Base-by-base conservation (phyloP, 2,329 filamentous ascomycete species). In the Chalara sp. region DNA sequence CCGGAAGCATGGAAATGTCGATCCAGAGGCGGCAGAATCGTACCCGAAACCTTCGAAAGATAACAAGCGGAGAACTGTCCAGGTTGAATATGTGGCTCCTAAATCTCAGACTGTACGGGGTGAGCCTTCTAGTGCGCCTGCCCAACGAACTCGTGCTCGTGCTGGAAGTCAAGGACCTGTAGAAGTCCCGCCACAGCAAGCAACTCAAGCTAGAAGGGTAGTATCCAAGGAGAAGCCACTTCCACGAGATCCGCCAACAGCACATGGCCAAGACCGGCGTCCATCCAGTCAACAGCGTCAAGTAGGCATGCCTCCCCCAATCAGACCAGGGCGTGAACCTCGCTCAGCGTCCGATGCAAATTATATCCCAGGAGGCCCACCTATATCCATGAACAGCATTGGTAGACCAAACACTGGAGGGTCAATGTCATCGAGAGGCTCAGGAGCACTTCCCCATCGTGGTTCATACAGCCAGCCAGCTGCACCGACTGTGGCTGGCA, bases 41-140 rank as follows among this genome's bases (percentile, higher is more conserved):
- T 83, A 83, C 62, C 78, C 81, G 41, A 87, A 87, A 66, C 71
- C 76, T 6, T 69, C 74, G 32, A 86, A 90, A 59, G 91, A 96
- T 65, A 86, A 86, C 62, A 97, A 97, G 71, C 84, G 93, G 51
- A 83, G 91, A 61, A 99, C 93, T 0, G 89, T 99, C 0, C 93
- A 99, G 70, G 88, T 99, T 54, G 93, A 99, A 72, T 99, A 99
- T 68, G 93, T 97, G 51, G 87, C 91, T 21, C 93, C 93, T 29
- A 84, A 85, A 30, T 95, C 89, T 5, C 84, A 92, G 64, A 96
- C 92, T 1, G 79, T 85, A 55, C 81, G 92, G 57, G 89, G 65
- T 21, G 68, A 66, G 49, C 57, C 68, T 5, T 55, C 64, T 35
- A 64, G 65, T 11, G 59, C 66, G 46, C 58, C 58, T 46, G 49